Percentiles rank a stretch among this genome's conserved stretches.
Evolutionary conservation across 768 basidiomycete genomes (phyloP).

Genomic region (Termitomyces sp.): DNA sequence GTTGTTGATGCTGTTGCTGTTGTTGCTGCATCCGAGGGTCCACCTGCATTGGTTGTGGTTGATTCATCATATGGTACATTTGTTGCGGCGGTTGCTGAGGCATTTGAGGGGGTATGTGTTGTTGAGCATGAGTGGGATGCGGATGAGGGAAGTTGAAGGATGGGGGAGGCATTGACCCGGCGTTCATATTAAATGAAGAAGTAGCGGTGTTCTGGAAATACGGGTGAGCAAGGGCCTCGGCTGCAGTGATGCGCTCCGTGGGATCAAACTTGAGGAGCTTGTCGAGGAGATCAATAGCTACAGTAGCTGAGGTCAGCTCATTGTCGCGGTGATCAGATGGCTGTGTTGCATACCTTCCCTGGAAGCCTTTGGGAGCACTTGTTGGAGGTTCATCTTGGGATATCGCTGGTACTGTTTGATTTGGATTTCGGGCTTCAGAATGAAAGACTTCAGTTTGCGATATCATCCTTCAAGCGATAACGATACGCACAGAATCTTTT

Average conservation of each 20-base stretch:
- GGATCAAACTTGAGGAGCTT: constrained; percentile 96
- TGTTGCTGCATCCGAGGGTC: constrained; percentile 13
- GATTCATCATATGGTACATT: constrained; percentile 26
- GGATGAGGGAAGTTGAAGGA: constrained; percentile 67
- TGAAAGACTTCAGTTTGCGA: constrained; percentile 7
- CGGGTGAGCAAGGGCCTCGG: constrained; percentile 87
- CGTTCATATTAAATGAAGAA: constrained; percentile 37
- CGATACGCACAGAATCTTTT: constrained; percentile 73
- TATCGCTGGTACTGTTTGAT: constrained; percentile 86
- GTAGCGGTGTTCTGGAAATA: constrained; percentile 70
- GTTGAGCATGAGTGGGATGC: constrained; percentile 50
- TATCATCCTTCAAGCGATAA: not conserved
- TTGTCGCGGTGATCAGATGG: not conserved
- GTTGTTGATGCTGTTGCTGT: not conserved
- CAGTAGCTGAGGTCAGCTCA: not conserved
- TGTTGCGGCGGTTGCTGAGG: constrained; percentile 28
- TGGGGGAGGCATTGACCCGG: constrained; percentile 65
- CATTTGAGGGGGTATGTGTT: constrained; percentile 30
- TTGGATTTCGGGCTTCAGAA: constrained; percentile 72
- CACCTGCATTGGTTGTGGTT: constrained; percentile 23
- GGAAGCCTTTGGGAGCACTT: constrained; percentile 82
- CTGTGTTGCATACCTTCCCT: constrained; percentile 55
- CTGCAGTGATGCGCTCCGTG: constrained; percentile 83
- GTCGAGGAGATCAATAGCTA: constrained; percentile 92
- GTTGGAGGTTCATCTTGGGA: constrained; percentile 76